phyloP scores from a whole-genome alignment of 2,329 filamentous ascomycete genomes.

The Coniochaeta sp. region DNA sequence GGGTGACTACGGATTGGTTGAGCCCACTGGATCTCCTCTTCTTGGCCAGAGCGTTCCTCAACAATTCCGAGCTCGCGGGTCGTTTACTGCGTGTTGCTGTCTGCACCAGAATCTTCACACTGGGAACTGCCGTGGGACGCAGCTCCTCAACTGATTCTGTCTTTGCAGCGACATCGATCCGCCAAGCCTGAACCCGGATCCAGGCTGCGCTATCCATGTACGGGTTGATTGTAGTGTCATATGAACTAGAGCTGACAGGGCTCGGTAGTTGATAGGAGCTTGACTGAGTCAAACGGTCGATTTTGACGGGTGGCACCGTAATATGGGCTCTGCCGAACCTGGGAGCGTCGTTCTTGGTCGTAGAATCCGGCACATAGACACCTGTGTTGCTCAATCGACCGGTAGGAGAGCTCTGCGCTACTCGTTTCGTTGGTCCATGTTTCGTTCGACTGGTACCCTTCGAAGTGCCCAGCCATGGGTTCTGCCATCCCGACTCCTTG shows the following conservation, averaged over 20 bases:
- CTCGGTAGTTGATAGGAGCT: background rate
- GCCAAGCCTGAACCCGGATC: background rate
- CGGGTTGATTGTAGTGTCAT: background rate
- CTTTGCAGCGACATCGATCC: background rate
- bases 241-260: background rate
- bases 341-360: background rate
- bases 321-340: background rate
- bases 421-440: background rate
- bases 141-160: background rate
- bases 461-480: slow-evolving; percentile 36
- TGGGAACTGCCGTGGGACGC: background rate
- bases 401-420: background rate
- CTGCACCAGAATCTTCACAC: background rate
- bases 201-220: background rate
- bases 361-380: background rate
- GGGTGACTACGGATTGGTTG: background rate
- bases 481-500: slow-evolving; percentile 37
- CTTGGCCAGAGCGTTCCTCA: slow-evolving; percentile 1
- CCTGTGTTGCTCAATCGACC: background rate
- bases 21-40: background rate
- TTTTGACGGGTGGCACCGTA: background rate
- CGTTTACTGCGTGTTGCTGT: background rate
- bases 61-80: background rate
- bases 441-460: slow-evolving; percentile 13
- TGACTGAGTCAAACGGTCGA: background rate